Conservation (phyloP, 2,329 filamentous ascomycete species). For the Monosporascus cannonballus region DNA sequence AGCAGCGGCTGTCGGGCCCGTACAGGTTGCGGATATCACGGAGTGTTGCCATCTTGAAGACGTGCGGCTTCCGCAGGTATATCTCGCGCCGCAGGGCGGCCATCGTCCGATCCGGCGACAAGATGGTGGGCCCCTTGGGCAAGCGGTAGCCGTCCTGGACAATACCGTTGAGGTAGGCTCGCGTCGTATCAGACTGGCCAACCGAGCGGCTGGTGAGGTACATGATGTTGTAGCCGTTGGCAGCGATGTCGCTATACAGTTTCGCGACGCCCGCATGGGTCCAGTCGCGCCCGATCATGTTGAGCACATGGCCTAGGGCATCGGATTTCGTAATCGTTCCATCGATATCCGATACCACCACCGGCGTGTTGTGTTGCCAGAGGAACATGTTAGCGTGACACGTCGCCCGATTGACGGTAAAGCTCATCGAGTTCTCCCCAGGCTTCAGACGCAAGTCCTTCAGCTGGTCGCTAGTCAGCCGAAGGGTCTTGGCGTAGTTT, state of each 20-base stretch:
- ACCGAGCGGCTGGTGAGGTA: constrained; percentile 93
- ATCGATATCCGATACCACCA: constrained; percentile 98
- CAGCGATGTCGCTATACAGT: constrained; percentile 89
- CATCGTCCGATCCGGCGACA: constrained; percentile 92
- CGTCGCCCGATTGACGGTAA: constrained; percentile 91
- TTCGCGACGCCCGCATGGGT: constrained; percentile 96
- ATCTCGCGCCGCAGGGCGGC: constrained; percentile 87
- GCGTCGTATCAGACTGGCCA: constrained; percentile 84
- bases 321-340: constrained; percentile 98
- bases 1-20: constrained; percentile 68
- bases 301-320: constrained; percentile 86
- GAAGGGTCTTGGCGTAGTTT: constrained; percentile 94
- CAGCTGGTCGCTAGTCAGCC: constrained; percentile 90
- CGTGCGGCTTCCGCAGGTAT: constrained; percentile 91
- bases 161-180: constrained; percentile 84
- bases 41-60: constrained; percentile 99
- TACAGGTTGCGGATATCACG: constrained; percentile 91
- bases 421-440: constrained; percentile 90
- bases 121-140: constrained; percentile 86
- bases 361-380: constrained; percentile 85
- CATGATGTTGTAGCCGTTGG: constrained; percentile 98
- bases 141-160: constrained; percentile 80
- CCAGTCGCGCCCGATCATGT: constrained; percentile 97
- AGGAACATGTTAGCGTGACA: constrained; percentile 91
- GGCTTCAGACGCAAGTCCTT: constrained; percentile 75